Evolutionary conservation across 2,329 filamentous ascomycete genomes (phyloP).

Genomic region (Exophiala phaeomuriformis): DNA sequence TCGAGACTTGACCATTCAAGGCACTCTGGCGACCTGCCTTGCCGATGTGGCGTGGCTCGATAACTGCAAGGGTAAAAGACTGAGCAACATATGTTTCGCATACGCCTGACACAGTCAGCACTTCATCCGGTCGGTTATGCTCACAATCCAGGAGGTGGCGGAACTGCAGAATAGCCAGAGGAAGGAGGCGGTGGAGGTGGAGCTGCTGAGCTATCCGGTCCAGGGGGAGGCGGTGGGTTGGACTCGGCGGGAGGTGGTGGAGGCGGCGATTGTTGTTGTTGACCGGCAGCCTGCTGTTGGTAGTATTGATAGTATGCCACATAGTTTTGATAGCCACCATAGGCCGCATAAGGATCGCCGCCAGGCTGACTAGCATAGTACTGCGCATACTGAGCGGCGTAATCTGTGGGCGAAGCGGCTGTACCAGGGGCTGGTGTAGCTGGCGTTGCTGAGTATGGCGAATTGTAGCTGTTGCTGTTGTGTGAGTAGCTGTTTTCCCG

Average conservation of each 20-base stretch:
- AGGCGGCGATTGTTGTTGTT: conserved; percentile 38
- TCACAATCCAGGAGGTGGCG: conserved; percentile 23
- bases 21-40: too few species aligned
- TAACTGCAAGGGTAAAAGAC: not conserved
- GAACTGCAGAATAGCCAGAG: conserved; percentile 16
- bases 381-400: conserved; percentile 69
- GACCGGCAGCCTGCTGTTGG: conserved; percentile 53
- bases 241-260: conserved; percentile 48
- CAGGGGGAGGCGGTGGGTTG: conserved; percentile 61
- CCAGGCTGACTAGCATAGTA: conserved; percentile 51
- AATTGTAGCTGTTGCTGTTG: conserved; percentile 35
- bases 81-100: not conserved
- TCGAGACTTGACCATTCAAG: too few species aligned
- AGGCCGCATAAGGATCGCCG: conserved; percentile 67
- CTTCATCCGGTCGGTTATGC: conserved; percentile 2
- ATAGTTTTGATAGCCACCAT: conserved; percentile 77
- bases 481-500: conserved; percentile 40
- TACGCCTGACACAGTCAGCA: not conserved
- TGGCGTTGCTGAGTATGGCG: conserved; percentile 24
- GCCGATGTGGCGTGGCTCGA: too few species aligned
- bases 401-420: conserved; percentile 51
- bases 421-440: conserved; percentile 30
- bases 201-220: conserved; percentile 35
- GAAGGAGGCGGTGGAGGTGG: conserved; percentile 18
- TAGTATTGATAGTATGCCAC: conserved; percentile 59